Evolutionary conservation across 148 eudicot species (phyloP).

Genomic region (Oxyria digyna): DNA sequence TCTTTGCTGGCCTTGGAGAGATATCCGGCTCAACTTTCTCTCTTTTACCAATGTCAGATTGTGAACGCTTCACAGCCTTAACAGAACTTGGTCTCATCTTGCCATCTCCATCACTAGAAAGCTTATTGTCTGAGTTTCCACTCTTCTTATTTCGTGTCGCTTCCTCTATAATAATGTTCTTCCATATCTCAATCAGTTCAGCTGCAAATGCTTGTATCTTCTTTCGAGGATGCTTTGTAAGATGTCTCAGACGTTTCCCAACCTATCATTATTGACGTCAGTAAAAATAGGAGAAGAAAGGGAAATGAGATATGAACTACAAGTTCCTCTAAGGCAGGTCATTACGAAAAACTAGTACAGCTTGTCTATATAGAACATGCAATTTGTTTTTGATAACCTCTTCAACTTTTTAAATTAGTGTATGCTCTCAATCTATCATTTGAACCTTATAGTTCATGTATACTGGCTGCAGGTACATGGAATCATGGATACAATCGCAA

Average conservation of each 20-base stretch:
- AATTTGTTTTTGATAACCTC: no score
- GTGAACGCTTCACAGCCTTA: constrained; percentile 19
- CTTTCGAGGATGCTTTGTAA: constrained; percentile 56
- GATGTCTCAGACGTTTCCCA: constrained; percentile 50
- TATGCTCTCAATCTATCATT: no score
- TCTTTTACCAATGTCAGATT: constrained; percentile 16
- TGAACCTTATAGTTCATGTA: no score
- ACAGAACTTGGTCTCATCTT: constrained; percentile 20
- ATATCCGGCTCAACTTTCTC: constrained; percentile 11
- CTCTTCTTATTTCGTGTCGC: constrained; percentile 35
- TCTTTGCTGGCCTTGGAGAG: constrained; percentile 26
- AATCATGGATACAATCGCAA: no score
- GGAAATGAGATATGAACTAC: not conserved
- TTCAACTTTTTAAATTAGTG: no score
- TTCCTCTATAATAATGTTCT: constrained; percentile 42
- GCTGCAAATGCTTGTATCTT: constrained; percentile 45
- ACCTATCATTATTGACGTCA: constrained; percentile 24
- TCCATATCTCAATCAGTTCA: constrained; percentile 55
- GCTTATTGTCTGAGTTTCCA: constrained; percentile 19
- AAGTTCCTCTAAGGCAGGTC: not conserved
- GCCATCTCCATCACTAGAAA: constrained; percentile 12
- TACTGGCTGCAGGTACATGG: no score
- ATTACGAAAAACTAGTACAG: not conserved
- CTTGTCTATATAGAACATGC: no score
- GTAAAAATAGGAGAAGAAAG: not conserved